Base-by-base conservation (phyloP, 163 green algal genomes). In the Smithsoniella earleae region DNA sequence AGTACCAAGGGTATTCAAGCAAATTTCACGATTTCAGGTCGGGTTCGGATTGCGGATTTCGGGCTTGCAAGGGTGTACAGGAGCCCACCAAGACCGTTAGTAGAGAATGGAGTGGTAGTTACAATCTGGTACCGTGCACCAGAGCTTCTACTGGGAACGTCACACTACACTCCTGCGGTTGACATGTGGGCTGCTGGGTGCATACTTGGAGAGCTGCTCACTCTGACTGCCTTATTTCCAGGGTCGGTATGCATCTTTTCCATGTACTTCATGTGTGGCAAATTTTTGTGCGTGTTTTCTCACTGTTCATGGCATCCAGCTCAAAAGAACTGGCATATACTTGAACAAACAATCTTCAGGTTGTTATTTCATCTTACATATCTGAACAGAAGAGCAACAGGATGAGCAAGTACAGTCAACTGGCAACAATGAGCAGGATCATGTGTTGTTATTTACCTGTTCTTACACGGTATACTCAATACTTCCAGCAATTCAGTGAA, bases 21-120 rank as follows among this genome's bases (percentile, higher is more conserved):
- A 10, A 13, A 13, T 22, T 49, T 49, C 40, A 22, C 4, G 38
- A 8, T 3, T 73, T 77, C 46, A 4, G 77, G 80, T 2, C 37
- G 34, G 2, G 66, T 95, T 58, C 95, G 96, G 77, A 74, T 97
- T 13, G 89, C 91, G 16, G 91, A 97, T 78, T 96, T 96, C 81
- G 91, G 91, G 0, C 81, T 97, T 36, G 88, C 90, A 2, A 79
- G 91, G 20, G 84, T 40, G 2, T 73, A 37, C 18, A 27, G 45
- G 34, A 73, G 28, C 31, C 31, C 37, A 3, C 36, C 34, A 22
- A 20, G 22, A 18, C 46, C 52, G 13, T 31, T 77, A n/a, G 28
- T 30, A 13, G 45, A 73, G 31, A 62, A 46, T 40, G 34, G 58
- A 16, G 58, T 69, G 69, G 75, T 94, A 36, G 87, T 94, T n/a